Evolutionary conservation across 371 early-diverging fungal genomes (phyloP).

Genomic region (Synchytrium microbalum): DNA sequence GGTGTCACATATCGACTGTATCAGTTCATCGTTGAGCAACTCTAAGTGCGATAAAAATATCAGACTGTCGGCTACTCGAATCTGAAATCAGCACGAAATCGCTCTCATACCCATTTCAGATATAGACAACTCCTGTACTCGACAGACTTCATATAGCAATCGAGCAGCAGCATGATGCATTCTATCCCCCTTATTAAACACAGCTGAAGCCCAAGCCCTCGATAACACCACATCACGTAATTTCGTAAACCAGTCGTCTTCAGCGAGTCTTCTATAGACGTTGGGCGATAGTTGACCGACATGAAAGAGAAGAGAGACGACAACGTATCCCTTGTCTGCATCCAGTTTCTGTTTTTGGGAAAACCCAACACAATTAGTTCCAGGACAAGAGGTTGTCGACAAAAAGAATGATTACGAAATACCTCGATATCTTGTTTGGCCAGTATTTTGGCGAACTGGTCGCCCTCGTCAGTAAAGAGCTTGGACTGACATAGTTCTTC

Average conservation of each 20-base stretch:
- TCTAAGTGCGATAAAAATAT: neutral
- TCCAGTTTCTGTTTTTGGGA: neutral
- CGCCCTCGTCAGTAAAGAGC: neutral
- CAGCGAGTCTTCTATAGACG: slow-evolving; percentile 15
- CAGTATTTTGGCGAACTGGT: neutral
- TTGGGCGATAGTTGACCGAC: slow-evolving; percentile 15
- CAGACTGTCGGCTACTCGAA: no score
- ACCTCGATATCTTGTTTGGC: neutral
- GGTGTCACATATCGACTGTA: slow-evolving; percentile 29
- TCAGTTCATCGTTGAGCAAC: neutral
- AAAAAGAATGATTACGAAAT: neutral
- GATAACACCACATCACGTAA: slow-evolving; percentile 10
- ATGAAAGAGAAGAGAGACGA: slow-evolving; percentile 22
- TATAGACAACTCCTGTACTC: slow-evolving; percentile 52
- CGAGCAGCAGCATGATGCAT: slow-evolving; percentile 47
- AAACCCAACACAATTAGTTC: no score
- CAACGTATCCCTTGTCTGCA: slow-evolving; percentile 9
- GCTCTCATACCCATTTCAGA: slow-evolving; percentile 48
- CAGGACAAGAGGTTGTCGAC: no score
- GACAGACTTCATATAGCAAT: slow-evolving; percentile 65
- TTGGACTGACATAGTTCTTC: neutral
- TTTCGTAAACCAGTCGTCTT: slow-evolving; percentile 17
- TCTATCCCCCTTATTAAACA: slow-evolving; percentile 7
- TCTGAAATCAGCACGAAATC: neutral
- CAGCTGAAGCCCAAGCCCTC: slow-evolving; percentile 5